phyloP scores from a whole-genome alignment of 306 rosid species.

The Vigna mungo region DNA sequence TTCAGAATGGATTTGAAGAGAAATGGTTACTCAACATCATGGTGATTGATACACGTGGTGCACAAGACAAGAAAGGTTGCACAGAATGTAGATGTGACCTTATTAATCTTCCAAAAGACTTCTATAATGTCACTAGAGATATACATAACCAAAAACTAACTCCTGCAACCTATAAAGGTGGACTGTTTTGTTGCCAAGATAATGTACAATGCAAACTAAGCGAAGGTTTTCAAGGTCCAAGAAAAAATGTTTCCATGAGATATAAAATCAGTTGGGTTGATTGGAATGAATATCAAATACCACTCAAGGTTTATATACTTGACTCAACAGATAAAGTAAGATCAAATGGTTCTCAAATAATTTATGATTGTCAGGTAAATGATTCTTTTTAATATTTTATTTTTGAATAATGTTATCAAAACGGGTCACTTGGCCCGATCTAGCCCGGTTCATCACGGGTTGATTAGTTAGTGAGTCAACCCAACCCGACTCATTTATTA shows the following conservation, averaged over 20 bases:
- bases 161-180: neutral
- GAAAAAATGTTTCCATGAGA: neutral
- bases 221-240: neutral
- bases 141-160: neutral
- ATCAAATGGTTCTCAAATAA: no score
- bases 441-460: no score
- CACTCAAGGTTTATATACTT: neutral
- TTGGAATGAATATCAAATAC: neutral
- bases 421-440: no score
- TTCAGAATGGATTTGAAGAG: conserved; percentile 42
- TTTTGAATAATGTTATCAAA: no score
- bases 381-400: no score
- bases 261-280: neutral
- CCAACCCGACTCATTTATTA: no score
- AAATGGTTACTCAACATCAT: conserved; percentile 1
- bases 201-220: neutral
- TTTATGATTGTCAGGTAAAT: neutral
- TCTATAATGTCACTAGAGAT: neutral
- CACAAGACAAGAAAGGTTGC: neutral
- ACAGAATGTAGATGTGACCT: conserved; percentile 6
- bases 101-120: neutral
- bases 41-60: conserved; percentile 34
- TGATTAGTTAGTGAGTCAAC: no score
- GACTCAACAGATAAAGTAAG: neutral
- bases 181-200: neutral